These are phyloP conservation scores for Begonia loranthoides DNA, from an alignment of 306 rosid genomes.

Conservation along the genomic window DNA sequence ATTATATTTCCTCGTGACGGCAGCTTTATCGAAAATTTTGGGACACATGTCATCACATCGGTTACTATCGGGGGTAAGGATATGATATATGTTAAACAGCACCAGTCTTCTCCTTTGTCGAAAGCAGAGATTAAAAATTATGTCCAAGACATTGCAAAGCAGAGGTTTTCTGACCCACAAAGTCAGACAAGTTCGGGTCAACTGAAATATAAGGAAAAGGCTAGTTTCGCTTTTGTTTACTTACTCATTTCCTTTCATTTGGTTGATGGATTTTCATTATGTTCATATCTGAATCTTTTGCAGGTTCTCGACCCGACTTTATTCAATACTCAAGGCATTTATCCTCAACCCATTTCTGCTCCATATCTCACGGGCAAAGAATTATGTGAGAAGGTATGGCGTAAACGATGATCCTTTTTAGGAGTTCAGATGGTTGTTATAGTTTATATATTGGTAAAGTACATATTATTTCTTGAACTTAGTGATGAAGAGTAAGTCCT, in stretches of 20 bases:
- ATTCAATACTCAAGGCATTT: constrained; percentile 68
- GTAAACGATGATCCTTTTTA: too few species aligned
- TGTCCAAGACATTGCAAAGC: constrained; percentile 58
- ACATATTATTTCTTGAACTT: too few species aligned
- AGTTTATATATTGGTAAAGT: too few species aligned
- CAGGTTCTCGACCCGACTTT: constrained; percentile 62
- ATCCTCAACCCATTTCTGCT: constrained; percentile 71
- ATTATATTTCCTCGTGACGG: background rate
- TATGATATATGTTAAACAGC: constrained; percentile 74
- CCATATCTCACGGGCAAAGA: constrained; percentile 60
- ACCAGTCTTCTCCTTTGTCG: constrained; percentile 55
- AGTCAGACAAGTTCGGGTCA: constrained; percentile 42
- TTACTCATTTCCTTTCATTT: background rate
- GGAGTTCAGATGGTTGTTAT: too few species aligned
- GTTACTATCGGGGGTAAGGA: constrained; percentile 88
- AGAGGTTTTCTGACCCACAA: constrained; percentile 52
- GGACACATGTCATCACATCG: constrained; percentile 75
- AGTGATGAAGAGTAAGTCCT: too few species aligned
- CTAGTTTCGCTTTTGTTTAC: constrained; percentile 24
- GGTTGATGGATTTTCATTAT: too few species aligned
- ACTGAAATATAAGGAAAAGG: constrained; percentile 69
- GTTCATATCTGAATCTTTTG: constrained; percentile 6
- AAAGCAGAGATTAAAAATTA: constrained; percentile 68
- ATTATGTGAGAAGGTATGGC: constrained; percentile 27
- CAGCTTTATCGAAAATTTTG: constrained; percentile 85